Evolutionary conservation across 257 asterid species (phyloP).

Genomic region (Nicotiana sylvestris): DNA sequence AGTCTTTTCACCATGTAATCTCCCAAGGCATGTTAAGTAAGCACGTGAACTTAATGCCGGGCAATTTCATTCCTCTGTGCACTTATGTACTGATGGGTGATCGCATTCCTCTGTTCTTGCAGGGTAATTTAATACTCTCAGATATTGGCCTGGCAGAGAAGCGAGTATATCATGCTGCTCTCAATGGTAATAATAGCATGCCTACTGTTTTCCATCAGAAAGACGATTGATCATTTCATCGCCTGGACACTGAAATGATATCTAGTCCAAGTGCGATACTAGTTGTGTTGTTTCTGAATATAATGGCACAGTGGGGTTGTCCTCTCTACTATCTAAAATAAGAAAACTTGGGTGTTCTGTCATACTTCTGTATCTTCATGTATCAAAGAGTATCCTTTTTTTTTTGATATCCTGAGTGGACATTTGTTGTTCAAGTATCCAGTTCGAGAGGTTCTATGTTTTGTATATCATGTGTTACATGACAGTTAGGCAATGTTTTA

Average conservation of each 20-base stretch:
- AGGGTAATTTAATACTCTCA: slow-evolving; percentile 71
- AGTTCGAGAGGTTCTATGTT: background rate
- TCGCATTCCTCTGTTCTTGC: slow-evolving; percentile 27
- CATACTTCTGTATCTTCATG: slow-evolving; percentile 28
- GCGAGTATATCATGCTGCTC: slow-evolving; percentile 83
- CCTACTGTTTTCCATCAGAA: slow-evolving; percentile 86
- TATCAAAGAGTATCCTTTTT: background rate
- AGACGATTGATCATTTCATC: slow-evolving; percentile 70
- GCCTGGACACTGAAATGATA: slow-evolving; percentile 39
- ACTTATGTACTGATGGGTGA: background rate
- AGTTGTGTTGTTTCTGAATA: slow-evolving; percentile 21
- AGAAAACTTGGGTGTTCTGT: slow-evolving; percentile 16
- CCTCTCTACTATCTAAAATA: slow-evolving; percentile 21
- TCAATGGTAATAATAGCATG: slow-evolving; percentile 81
- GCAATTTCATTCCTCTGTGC: slow-evolving; percentile 2
- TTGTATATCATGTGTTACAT: slow-evolving; percentile 1
- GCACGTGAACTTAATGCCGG: background rate
- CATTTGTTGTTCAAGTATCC: slow-evolving; percentile 2
- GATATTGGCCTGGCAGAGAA: slow-evolving; percentile 93
- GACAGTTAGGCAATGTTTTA: slow-evolving; percentile 7
- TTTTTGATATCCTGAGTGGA: slow-evolving; percentile 10
- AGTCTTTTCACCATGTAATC: background rate
- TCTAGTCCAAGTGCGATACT: slow-evolving; percentile 31
- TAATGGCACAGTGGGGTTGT: slow-evolving; percentile 31
- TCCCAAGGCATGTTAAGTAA: background rate